Conservation (phyloP, 805 yeast genomes). For the Ogataea methanolica region DNA sequence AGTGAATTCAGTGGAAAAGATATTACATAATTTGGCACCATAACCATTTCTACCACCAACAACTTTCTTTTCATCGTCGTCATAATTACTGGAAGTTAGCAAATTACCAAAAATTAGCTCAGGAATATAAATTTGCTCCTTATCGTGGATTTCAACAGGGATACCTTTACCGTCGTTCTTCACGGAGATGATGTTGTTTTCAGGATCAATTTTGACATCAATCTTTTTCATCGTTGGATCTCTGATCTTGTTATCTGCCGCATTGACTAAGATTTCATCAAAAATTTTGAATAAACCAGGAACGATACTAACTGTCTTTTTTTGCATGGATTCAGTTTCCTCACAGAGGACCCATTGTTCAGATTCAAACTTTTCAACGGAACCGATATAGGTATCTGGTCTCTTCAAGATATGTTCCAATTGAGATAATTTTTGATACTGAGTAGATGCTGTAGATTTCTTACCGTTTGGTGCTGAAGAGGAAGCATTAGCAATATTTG, state of each 20-base stretch:
- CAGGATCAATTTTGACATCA: slow-evolving; percentile 77
- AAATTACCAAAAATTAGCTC: slow-evolving; percentile 94
- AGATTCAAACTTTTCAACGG: slow-evolving; percentile 75
- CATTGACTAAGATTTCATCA: slow-evolving; percentile 95
- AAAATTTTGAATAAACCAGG: slow-evolving; percentile 96
- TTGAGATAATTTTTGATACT: slow-evolving; percentile 91
- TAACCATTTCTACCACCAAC: slow-evolving; percentile 98
- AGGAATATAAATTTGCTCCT: slow-evolving; percentile 90
- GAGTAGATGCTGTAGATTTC: slow-evolving; percentile 47
- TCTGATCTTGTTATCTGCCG: slow-evolving; percentile 97
- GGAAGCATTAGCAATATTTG: slow-evolving; percentile 14
- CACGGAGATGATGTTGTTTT: slow-evolving; percentile 68
- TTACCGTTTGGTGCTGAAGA: slow-evolving; percentile 5
- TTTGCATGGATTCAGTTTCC: slow-evolving; percentile 54
- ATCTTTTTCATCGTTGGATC: slow-evolving; percentile 87
- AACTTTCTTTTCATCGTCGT: slow-evolving; percentile 91
- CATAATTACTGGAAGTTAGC: slow-evolving; percentile 92
- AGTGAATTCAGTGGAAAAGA: slow-evolving; percentile 81
- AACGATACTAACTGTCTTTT: slow-evolving; percentile 66
- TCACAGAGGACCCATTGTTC: slow-evolving; percentile 85
- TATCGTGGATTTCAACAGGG: slow-evolving; percentile 88
- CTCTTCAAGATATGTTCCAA: slow-evolving; percentile 93
- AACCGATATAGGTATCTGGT: slow-evolving; percentile 97
- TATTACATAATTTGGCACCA: slow-evolving; percentile 97
- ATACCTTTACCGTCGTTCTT: slow-evolving; percentile 94